Evolutionary conservation across 2,329 filamentous ascomycete species (phyloP).

Genomic region (Ceratocystis colombiana): DNA sequence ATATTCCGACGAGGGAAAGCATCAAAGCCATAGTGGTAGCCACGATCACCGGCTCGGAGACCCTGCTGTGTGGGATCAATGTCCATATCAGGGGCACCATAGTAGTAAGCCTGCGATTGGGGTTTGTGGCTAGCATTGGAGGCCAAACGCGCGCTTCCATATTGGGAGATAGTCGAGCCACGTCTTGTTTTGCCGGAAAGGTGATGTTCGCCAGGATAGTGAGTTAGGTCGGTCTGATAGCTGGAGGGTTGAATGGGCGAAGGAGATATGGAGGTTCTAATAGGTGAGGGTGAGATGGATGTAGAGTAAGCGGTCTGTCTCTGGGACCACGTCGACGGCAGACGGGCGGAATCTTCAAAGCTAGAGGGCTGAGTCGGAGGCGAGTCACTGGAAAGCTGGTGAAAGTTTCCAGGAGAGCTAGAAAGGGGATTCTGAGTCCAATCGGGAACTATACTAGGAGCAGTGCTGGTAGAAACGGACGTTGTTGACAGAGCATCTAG

Average conservation of each 20-base stretch:
- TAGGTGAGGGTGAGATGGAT: background rate
- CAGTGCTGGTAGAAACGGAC: conserved; percentile 41
- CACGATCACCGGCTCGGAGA: conserved; percentile 54
- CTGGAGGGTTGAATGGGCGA: conserved; percentile 39
- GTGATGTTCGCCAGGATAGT: conserved; percentile 29
- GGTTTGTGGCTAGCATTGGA: conserved; percentile 55
- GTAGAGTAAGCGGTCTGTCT: background rate
- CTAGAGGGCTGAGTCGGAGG: conserved; percentile 45
- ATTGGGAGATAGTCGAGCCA: conserved; percentile 34
- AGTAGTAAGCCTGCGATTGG: conserved; percentile 67
- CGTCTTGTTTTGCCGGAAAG: background rate
- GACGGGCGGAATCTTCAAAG: conserved; percentile 36
- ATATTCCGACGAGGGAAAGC: conserved; percentile 42
- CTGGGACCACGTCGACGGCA: background rate
- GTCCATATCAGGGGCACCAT: conserved; percentile 63
- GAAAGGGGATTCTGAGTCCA: conserved; percentile 38
- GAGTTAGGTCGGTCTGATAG: conserved; percentile 41
- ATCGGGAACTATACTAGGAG: conserved; percentile 37
- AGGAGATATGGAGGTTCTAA: conserved; percentile 28
- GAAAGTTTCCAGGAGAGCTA: conserved; percentile 45
- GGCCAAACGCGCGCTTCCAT: conserved; percentile 41
- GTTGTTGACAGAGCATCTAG: conserved; percentile 42
- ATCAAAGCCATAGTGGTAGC: conserved; percentile 76
- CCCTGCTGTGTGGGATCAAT: conserved; percentile 52
- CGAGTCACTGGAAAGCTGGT: conserved; percentile 42